Percentiles rank a stretch among this genome's conserved stretches.
These are phyloP conservation scores for Combretum micranthum DNA, from an alignment of 345 rosid species.

Conservation along the genomic window DNA sequence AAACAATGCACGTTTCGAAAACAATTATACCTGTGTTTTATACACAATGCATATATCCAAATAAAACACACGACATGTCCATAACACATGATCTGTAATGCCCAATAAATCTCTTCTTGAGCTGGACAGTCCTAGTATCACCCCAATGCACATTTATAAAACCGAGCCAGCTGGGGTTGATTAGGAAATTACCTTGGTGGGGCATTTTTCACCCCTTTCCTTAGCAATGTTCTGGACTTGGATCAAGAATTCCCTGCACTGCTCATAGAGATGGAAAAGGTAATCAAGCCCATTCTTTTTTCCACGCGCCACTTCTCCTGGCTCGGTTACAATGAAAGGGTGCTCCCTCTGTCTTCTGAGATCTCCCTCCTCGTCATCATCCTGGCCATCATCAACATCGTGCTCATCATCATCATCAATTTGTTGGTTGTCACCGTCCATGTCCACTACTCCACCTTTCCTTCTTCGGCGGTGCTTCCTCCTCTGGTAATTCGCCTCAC, in stretches of 20 bases:
- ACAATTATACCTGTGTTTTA: no score
- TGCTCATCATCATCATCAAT: conserved; percentile 28
- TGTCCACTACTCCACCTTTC: conserved; percentile 35
- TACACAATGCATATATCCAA: no score
- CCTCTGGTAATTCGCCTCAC: conserved; percentile 12
- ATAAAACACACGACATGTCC: no score
- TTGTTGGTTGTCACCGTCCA: conserved; percentile 31
- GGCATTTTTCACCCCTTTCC: conserved; percentile 96
- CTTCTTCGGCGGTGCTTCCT: conserved; percentile 19
- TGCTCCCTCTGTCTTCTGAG: conserved; percentile 90
- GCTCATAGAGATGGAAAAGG: conserved; percentile 96
- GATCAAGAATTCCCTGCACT: conserved; percentile 88
- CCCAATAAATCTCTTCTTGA: no score
- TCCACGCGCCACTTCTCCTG: conserved; percentile 99
- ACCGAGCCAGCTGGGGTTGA: neutral
- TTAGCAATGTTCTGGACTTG: conserved; percentile 91
- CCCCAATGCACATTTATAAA: neutral
- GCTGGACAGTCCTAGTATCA: no score
- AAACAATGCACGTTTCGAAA: no score
- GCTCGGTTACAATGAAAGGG: conserved; percentile 99
- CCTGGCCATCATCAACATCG: conserved; percentile 40
- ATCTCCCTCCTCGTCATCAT: conserved; percentile 37
- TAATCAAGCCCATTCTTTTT: conserved; percentile 99
- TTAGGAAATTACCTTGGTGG: conserved; percentile 62
- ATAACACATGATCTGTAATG: no score